phyloP scores from a whole-genome alignment of 768 basidiomycete species.

The Boletus rubroflammeus region DNA sequence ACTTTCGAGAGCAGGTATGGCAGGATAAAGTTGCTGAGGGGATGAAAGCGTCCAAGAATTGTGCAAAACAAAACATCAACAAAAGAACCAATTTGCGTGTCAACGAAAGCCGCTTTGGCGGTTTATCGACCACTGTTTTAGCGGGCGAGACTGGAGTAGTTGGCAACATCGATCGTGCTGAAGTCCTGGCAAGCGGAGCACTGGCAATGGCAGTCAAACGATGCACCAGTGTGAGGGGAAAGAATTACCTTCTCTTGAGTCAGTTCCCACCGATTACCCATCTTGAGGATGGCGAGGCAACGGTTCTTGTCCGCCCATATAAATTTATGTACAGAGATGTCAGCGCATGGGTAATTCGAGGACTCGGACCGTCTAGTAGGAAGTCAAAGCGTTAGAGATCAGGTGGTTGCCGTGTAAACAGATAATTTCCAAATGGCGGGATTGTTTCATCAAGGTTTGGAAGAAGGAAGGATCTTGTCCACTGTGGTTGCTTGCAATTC shows the following conservation, averaged over 20 bases:
- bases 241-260: neutral
- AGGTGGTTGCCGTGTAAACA: too few species aligned
- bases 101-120: constrained; percentile 16
- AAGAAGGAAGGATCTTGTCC: too few species aligned
- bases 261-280: too few species aligned
- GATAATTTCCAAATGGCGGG: too few species aligned
- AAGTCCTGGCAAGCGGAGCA: neutral
- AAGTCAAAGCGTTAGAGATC: too few species aligned
- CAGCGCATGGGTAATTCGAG: neutral
- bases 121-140: constrained; percentile 1
- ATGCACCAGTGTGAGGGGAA: neutral
- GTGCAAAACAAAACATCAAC: constrained; percentile 37
- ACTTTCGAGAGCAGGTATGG: constrained; percentile 35
- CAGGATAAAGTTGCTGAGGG: constrained; percentile 39
- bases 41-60: constrained; percentile 44
- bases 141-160: neutral
- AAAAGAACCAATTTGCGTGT: constrained; percentile 32
- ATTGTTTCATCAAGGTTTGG: too few species aligned
- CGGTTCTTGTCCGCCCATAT: neutral
- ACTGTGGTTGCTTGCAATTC: too few species aligned
- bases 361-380: too few species aligned
- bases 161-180: constrained; percentile 14
- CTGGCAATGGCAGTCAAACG: neutral
- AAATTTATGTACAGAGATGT: neutral
- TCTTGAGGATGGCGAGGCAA: neutral